Base-by-base conservation (phyloP, 192 early-diverging fungal genomes). In the Coemansia sp. region DNA sequence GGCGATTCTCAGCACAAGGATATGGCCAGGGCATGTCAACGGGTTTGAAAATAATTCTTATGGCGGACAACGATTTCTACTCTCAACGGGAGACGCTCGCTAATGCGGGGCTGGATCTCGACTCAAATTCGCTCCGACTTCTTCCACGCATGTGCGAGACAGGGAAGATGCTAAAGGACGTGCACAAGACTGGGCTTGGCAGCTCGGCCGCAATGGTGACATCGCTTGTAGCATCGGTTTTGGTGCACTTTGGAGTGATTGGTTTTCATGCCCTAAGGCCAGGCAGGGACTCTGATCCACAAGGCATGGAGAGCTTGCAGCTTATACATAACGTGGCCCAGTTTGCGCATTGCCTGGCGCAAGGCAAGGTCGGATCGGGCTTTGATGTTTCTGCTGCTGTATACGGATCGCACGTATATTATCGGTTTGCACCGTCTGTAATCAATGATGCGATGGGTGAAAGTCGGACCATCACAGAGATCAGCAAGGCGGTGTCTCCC, bases 41-140 rank as follows among this genome's bases (percentile, higher is more conserved):
- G 7, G 89, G 91, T 11, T 74, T 96, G 16, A 85, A 86, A 54
- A 88, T 99, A 47, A 70, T 84, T 10, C 90, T 99, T 48, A 73
- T 91, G 18, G 96, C 92, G n/a, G 88, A 94, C 83, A 99, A 98
- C 70, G 98, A 99, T 78, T 99, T 99, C 78, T 99, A 99, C 77
- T 99, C 98, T 13, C 96, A 98, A 83, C 85, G 90, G n/a, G 87
- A 48, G 18, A 76, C 91, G 81, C 85, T 95, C 18, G 69, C 71
- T 15, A 73, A 57, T 21, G 61, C 62, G 13, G 76, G 84, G 8
- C 74, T 90, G 21, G 68, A 78, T 11, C 70, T 88, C 11, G 88
- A 84, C 32, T 73, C 85, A 8, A 72, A 72, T 32, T 88, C 92
- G 9, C 83, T 94, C 6, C 45, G 49, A 1, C 68, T 69, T 39